A percentile compares a stretch with the other conserved stretches of the same genome.
These are phyloP conservation scores for Grosmannia clavigera DNA, from an alignment of 2,329 filamentous ascomycete species.

Conservation along the genomic window DNA sequence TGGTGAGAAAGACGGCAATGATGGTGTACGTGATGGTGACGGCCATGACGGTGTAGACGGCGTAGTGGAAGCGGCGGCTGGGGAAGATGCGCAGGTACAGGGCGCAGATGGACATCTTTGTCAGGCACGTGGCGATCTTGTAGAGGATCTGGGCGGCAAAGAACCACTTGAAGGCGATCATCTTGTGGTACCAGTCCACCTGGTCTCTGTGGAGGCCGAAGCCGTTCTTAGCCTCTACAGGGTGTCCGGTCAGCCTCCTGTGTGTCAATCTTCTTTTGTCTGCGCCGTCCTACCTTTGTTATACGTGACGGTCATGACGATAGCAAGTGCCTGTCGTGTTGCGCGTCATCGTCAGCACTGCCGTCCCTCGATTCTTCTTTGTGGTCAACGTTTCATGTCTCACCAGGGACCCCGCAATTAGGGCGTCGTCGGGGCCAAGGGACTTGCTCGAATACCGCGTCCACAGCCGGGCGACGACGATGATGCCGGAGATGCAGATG, in stretches of 20 bases:
- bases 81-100: constrained; percentile 18
- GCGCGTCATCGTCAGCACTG: no score
- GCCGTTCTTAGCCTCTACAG: constrained; percentile 1
- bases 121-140: constrained; percentile 7
- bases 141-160: constrained; percentile 11
- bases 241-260: no score
- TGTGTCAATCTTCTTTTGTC: no score
- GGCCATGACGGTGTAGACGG: constrained; percentile 6
- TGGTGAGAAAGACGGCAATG: constrained; percentile 9
- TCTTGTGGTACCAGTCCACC: not conserved
- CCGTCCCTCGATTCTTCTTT: no score
- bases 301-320: constrained; percentile 1
- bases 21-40: constrained; percentile 12
- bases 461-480: constrained; percentile 7
- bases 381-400: no score
- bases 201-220: not conserved
- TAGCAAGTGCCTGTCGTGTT: not conserved
- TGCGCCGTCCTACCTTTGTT: not conserved
- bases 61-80: constrained; percentile 10
- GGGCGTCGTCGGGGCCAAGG: constrained; percentile 6
- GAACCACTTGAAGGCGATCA: constrained; percentile 8
- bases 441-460: constrained; percentile 5
- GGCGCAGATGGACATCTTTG: constrained; percentile 7
- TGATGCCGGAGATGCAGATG: constrained; percentile 6
- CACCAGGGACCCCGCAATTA: constrained; percentile 8